Evolutionary conservation across 441 rosid genomes (phyloP).

Genomic region (Adansonia rubrostipa): DNA sequence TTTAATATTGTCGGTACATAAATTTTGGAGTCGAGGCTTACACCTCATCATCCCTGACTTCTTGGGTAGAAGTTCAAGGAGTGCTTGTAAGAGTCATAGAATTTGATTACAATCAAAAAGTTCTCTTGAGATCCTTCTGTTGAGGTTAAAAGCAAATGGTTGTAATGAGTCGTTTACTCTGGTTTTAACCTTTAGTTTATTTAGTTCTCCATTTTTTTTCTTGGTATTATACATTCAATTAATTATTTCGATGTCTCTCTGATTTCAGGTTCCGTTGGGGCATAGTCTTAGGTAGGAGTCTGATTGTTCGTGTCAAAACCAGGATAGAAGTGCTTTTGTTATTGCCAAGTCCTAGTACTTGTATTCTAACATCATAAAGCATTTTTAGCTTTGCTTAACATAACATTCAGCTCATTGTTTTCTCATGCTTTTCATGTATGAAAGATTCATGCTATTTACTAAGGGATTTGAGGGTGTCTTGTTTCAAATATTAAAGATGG

Average conservation of each 20-base stretch:
- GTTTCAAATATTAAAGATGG: not conserved
- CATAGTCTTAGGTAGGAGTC: not conserved
- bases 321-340: not conserved
- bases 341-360: not conserved
- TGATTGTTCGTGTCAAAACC: not conserved
- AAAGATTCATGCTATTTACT: not conserved
- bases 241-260: not conserved
- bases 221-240: not conserved
- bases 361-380: not conserved
- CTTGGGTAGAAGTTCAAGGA: slow-evolving; percentile 32
- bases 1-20: slow-evolving; percentile 27
- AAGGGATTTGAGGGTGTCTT: not conserved
- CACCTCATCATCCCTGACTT: slow-evolving; percentile 34
- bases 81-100: slow-evolving; percentile 33
- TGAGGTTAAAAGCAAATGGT: slow-evolving; percentile 29
- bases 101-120: slow-evolving; percentile 29
- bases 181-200: not conserved
- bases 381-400: not conserved
- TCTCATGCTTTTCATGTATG: not conserved
- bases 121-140: slow-evolving; percentile 34
- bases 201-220: not conserved
- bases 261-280: slow-evolving; percentile 16
- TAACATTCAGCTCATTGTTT: not conserved
- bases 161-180: not conserved
- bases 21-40: slow-evolving; percentile 32